Percentiles rank a stretch among this genome's conserved stretches.
phyloP scores from a whole-genome alignment of 176 grass and related monocot species.

The Chrysopogon serrulatus region DNA sequence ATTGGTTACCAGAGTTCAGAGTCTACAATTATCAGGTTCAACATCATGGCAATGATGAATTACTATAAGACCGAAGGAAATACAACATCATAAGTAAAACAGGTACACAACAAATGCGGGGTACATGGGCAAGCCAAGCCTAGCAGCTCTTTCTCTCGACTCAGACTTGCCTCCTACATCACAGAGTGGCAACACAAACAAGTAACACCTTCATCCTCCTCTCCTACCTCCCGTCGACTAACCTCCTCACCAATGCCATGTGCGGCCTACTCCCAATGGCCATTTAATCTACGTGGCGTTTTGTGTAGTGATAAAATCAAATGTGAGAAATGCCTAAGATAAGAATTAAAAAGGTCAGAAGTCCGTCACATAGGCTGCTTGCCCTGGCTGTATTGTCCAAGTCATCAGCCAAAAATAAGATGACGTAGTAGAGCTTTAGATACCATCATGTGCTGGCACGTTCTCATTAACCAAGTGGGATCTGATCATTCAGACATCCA shows the following conservation, averaged over 20 bases:
- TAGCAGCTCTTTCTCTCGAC: constrained; percentile 17
- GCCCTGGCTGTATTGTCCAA: constrained; percentile 51
- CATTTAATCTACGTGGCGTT: constrained; percentile 35
- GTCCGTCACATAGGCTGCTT: constrained; percentile 28
- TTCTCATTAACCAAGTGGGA: constrained; percentile 10
- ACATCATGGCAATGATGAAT: constrained; percentile 28
- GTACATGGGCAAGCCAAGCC: constrained; percentile 44
- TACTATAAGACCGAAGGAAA: constrained; percentile 41
- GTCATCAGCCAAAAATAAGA: constrained; percentile 50
- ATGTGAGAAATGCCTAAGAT: constrained; percentile 45
- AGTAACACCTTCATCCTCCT: constrained; percentile 17
- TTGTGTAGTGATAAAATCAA: constrained; percentile 24
- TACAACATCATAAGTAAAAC: constrained; percentile 53
- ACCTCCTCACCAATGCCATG: constrained; percentile 6
- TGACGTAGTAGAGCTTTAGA: constrained; percentile 32
- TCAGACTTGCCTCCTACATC: constrained; percentile 24
- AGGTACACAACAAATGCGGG: constrained; percentile 34
- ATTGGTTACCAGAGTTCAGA: constrained; percentile 18
- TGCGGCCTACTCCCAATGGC: constrained; percentile 25
- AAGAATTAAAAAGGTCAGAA: constrained; percentile 35
- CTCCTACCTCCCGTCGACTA: constrained; percentile 28
- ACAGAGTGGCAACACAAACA: constrained; percentile 32
- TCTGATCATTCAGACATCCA: constrained; percentile 23
- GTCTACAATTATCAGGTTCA: constrained; percentile 25
- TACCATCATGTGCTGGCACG: constrained; percentile 15